Base-by-base conservation (phyloP, 306 rosid genomes). In the Styphnolobium japonicum region DNA sequence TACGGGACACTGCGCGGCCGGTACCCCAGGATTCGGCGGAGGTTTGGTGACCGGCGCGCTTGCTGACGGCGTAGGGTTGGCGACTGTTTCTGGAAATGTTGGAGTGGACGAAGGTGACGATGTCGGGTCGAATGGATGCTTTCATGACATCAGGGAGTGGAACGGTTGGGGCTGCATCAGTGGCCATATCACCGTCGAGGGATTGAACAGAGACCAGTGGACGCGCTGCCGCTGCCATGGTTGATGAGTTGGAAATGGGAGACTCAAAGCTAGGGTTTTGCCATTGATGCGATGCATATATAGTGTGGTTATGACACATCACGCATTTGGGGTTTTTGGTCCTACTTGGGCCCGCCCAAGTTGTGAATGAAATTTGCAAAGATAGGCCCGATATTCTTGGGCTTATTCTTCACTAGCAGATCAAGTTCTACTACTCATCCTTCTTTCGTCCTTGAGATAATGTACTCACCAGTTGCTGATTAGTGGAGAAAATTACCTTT, bases 1-100 rank as follows among this genome's bases (percentile, higher is more conserved):
- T 91, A 67, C 97, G 97, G 0, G 97, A 91, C 1, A 91, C 93
- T 1, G 97, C 97, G 5, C 97, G 93, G 0, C 97, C 97, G 0
- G 97, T 92, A 0, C 97, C 97, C 97, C 97, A 92, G 4, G 97
- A 92, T 76, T 90, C 92, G 19, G 97, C 92, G 2, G 97, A 91
- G 48, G 97, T 91, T 73, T 91, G 97, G 81, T 91, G 97, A 4
- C 97, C 97, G 6, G 97, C 93, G 5, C 71, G 77, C 66, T 39
- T 82, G 71, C 86, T 80, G n/a, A 89, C 97, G 14, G 93, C 97
- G 21, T 91, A 91, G 29, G 97, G 92, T 11, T 91, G 97, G 46
- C 97, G 88, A 19, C 67, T 42, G 76, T 91, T 91, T 52, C 83
- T 82, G 0, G 91, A 87, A 10, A 91, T 88, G 62, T 91, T 83